Conservation (phyloP, 495 filamentous ascomycete genomes). For the Xylaria acuta region DNA sequence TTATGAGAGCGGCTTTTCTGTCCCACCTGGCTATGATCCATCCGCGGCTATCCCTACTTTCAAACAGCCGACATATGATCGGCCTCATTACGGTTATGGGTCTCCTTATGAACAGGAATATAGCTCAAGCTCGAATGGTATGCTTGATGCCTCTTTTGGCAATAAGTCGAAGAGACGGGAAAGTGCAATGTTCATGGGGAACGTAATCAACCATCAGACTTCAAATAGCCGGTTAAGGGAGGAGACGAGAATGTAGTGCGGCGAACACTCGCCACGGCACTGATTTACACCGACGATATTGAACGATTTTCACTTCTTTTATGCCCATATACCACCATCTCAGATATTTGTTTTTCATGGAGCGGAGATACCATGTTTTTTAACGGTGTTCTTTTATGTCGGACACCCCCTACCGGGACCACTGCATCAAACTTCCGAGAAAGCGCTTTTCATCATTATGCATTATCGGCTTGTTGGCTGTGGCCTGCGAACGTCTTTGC, state of each 20-base stretch:
- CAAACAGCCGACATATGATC: constrained; percentile 46
- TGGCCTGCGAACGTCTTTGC: not conserved
- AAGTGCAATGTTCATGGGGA: constrained; percentile 56
- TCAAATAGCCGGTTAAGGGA: constrained; percentile 55
- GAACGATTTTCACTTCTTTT: constrained; percentile 15
- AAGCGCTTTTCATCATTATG: constrained; percentile 11
- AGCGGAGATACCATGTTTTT: constrained; percentile 27
- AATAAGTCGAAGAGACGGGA: constrained; percentile 49
- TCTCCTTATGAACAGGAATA: constrained; percentile 40
- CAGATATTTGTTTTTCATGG: constrained; percentile 23
- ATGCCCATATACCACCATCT: constrained; percentile 23
- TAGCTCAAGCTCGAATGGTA: constrained; percentile 42
- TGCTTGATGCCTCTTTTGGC: constrained; percentile 49
- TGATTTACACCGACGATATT: constrained; percentile 10
- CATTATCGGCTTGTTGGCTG: constrained; percentile 8
- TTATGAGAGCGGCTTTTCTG: constrained; percentile 46
- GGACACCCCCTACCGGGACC: not conserved
- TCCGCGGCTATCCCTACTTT: constrained; percentile 28
- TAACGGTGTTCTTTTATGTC: constrained; percentile 21
- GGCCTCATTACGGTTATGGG: constrained; percentile 48
- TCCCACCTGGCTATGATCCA: constrained; percentile 42
- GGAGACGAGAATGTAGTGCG: constrained; percentile 43
- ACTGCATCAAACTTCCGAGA: constrained; percentile 19
- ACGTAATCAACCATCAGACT: constrained; percentile 49
- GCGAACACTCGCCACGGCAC: not conserved